Conservation (phyloP, 768 basidiomycete species). For the Mycena galericulata region DNA sequence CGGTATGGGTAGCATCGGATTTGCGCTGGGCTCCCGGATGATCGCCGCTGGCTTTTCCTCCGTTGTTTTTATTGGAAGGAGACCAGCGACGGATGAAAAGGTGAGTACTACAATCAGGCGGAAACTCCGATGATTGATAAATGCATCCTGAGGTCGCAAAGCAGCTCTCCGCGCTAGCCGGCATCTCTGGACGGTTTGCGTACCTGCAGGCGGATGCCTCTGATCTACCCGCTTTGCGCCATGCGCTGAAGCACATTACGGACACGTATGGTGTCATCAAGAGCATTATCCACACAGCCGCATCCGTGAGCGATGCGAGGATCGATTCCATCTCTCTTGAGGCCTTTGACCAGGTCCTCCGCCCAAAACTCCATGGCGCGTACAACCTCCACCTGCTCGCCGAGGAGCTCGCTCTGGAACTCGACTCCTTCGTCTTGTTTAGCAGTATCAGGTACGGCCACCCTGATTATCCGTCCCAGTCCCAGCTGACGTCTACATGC, state of each 20-base stretch:
- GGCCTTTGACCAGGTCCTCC: conserved; percentile 41
- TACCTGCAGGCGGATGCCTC: conserved; percentile 46
- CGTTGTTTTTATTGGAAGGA: conserved; percentile 39
- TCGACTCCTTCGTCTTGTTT: conserved; percentile 47
- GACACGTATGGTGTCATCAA: conserved; percentile 38
- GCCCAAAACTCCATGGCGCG: conserved; percentile 44
- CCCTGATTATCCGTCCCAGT: not conserved
- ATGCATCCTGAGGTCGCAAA: conserved; percentile 35
- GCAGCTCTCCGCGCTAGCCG: conserved; percentile 7
- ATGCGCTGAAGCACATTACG: conserved; percentile 37
- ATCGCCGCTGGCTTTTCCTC: conserved; percentile 38
- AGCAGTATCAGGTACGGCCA: conserved; percentile 46
- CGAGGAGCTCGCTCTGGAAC: conserved; percentile 40
- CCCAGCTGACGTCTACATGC: not conserved
- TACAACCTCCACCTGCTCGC: conserved; percentile 48
- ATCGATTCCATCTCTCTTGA: conserved; percentile 37
- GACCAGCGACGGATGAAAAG: conserved; percentile 33
- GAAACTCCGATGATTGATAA: not conserved
- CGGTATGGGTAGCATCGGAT: conserved; percentile 49
- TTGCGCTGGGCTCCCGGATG: conserved; percentile 40
- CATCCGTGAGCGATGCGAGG: conserved; percentile 41
- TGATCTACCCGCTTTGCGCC: conserved; percentile 38
- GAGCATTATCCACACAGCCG: conserved; percentile 46
- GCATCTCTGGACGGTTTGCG: conserved; percentile 23
- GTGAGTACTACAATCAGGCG: conserved; percentile 23